These are phyloP conservation scores for Penicillium flavigenum DNA, from an alignment of 495 filamentous ascomycete species.

Conservation along the genomic window DNA sequence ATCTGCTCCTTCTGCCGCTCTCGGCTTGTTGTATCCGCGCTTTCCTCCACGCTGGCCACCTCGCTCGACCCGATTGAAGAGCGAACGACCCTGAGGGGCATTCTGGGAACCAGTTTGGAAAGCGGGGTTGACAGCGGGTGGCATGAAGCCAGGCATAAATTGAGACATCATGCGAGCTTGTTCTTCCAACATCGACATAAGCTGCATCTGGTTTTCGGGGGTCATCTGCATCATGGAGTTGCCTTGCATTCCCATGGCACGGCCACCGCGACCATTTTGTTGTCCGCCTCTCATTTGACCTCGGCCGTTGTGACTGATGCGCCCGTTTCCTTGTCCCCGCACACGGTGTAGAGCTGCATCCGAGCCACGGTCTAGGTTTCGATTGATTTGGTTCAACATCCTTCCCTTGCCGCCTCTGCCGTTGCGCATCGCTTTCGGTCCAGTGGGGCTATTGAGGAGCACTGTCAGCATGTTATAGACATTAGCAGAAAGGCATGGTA, in stretches of 20 bases:
- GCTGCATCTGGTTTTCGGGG: slow-evolving; percentile 71
- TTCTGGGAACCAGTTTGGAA: slow-evolving; percentile 52
- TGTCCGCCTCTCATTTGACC: slow-evolving; percentile 70
- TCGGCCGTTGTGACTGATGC: slow-evolving; percentile 73
- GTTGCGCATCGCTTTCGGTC: slow-evolving; percentile 93
- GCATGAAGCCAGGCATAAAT: slow-evolving; percentile 51
- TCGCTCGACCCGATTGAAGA: slow-evolving; percentile 75
- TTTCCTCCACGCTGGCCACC: slow-evolving; percentile 41
- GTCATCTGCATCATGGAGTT: slow-evolving; percentile 56
- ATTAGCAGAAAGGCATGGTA: background rate
- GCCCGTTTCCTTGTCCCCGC: slow-evolving; percentile 67
- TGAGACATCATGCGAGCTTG: slow-evolving; percentile 84
- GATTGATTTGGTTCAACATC: slow-evolving; percentile 84
- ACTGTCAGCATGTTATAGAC: slow-evolving; percentile 14
- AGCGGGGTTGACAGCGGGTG: slow-evolving; percentile 54
- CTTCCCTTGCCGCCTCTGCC: slow-evolving; percentile 62
- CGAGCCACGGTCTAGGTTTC: slow-evolving; percentile 73
- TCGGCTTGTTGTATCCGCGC: slow-evolving; percentile 28
- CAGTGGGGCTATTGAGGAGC: slow-evolving; percentile 69
- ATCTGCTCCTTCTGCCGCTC: slow-evolving; percentile 30
- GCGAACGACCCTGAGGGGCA: slow-evolving; percentile 57
- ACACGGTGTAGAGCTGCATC: slow-evolving; percentile 80
- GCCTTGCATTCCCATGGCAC: slow-evolving; percentile 52
- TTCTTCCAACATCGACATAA: slow-evolving; percentile 84
- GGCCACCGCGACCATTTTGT: slow-evolving; percentile 45